Percentiles rank a stretch among this genome's conserved stretches.
These are phyloP conservation scores for Colletotrichum sp. DNA, from an alignment of 2,329 filamentous ascomycete species.

Conservation along the genomic window DNA sequence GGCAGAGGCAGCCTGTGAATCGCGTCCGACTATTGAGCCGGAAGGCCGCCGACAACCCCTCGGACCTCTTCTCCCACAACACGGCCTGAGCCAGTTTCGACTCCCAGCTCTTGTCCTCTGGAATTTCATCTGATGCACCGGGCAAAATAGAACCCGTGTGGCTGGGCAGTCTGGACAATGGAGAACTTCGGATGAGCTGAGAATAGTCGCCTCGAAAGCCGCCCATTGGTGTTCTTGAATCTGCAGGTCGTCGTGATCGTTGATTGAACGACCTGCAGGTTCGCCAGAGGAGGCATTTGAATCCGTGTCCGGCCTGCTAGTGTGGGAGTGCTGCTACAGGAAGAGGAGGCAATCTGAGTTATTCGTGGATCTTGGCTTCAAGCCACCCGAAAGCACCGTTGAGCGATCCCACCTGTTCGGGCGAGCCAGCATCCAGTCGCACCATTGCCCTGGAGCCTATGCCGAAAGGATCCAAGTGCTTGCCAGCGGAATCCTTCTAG, in stretches of 20 bases:
- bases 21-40: not conserved
- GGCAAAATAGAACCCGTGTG: not conserved
- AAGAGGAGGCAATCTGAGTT: not conserved
- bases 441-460: not conserved
- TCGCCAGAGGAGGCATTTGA: not conserved
- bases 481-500: not conserved
- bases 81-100: slow-evolving; percentile 13
- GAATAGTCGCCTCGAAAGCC: not conserved
- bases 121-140: slow-evolving; percentile 4
- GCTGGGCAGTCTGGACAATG: not conserved
- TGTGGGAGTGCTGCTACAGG: not conserved
- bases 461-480: not conserved
- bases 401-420: not conserved
- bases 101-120: not conserved
- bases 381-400: not conserved
- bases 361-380: not conserved
- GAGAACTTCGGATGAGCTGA: not conserved
- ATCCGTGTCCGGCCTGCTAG: not conserved
- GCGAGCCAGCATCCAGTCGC: not conserved
- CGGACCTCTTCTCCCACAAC: not conserved
- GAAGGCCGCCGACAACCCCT: not conserved
- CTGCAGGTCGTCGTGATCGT: not conserved
- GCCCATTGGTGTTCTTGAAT: not conserved
- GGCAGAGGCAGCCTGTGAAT: not conserved
- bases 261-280: too few species aligned